These are phyloP conservation scores for Domatiomyces globalis DNA, from an alignment of 2,329 filamentous ascomycete genomes.

Conservation along the genomic window DNA sequence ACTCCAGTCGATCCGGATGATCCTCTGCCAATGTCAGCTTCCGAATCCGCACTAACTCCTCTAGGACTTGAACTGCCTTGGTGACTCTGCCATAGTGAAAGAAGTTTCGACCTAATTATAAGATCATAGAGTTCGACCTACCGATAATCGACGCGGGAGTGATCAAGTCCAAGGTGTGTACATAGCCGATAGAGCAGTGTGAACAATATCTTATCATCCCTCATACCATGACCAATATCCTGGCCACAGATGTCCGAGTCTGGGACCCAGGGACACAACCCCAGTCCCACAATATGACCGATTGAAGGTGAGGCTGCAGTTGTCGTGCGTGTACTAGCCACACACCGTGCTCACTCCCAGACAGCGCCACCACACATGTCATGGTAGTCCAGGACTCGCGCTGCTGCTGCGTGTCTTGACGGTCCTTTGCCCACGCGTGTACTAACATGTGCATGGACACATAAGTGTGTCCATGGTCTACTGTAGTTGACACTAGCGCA, in stretches of 20 bases:
- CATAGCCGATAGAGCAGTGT: not conserved
- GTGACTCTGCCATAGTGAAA: constrained; percentile 1
- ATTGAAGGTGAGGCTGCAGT: constrained; percentile 10
- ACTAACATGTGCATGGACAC: constrained; percentile 26
- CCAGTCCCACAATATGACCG: constrained; percentile 5
- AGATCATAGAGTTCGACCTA: too few relatives aligned
- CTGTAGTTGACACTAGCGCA: constrained; percentile 17
- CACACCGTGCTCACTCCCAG: not conserved
- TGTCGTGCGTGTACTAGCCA: constrained; percentile 3
- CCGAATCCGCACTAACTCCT: constrained; percentile 9
- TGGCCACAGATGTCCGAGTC: not conserved
- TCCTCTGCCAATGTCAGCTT: constrained; percentile 18
- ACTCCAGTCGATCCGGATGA: constrained; percentile 15
- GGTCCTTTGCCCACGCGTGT: constrained; percentile 25
- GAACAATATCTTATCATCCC: constrained; percentile 2
- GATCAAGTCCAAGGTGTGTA: constrained; percentile 1
- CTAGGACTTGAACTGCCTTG: constrained; percentile 7
- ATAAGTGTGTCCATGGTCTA: constrained; percentile 2
- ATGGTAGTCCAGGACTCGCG: constrained; percentile 16
- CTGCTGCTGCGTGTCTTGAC: constrained; percentile 14
- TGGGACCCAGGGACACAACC: constrained; percentile 1
- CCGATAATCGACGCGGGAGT: too few relatives aligned
- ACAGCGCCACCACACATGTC: constrained; percentile 10
- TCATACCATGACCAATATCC: constrained; percentile 3
- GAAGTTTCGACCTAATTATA: too few relatives aligned